Evolutionary conservation across 1,284 basidiomycete species (phyloP).

Genomic region (Malassezia sp.): DNA sequence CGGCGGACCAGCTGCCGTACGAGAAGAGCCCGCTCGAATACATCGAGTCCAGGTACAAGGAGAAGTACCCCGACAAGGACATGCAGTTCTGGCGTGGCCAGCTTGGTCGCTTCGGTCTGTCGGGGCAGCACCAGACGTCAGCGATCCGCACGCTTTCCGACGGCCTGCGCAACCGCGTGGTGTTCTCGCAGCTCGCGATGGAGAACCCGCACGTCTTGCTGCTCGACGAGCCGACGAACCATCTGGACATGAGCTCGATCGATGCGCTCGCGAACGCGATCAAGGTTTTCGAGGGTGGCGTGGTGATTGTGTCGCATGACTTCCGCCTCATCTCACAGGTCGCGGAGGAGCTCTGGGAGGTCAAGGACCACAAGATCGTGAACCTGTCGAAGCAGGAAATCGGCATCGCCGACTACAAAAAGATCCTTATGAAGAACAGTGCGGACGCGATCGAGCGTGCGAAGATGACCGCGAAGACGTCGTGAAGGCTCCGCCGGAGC

Average conservation of each 20-base stretch:
- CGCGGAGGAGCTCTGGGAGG: conserved; percentile 91
- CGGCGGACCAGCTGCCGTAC: conserved; percentile 94
- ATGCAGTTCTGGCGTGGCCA: conserved; percentile 82
- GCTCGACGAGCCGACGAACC: conserved; percentile 63
- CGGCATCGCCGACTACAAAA: conserved; percentile 45
- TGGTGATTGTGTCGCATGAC: conserved; percentile 52
- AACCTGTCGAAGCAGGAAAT: conserved; percentile 74
- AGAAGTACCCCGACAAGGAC: conserved; percentile 92
- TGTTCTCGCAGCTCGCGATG: conserved; percentile 67
- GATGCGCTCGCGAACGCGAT: conserved; percentile 87
- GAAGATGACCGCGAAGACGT: conserved; percentile 36
- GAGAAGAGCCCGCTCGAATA: conserved; percentile 86
- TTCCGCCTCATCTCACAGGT: conserved; percentile 40
- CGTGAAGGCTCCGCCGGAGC: too few species aligned
- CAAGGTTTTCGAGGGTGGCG: conserved; percentile 93
- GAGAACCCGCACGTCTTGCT: conserved; percentile 49
- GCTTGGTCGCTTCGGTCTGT: conserved; percentile 88
- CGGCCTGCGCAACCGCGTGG: conserved; percentile 83
- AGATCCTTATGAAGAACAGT: conserved; percentile 36
- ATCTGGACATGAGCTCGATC: conserved; percentile 82
- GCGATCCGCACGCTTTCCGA: conserved; percentile 87
- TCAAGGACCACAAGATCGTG: conserved; percentile 82
- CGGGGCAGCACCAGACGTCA: conserved; percentile 81
- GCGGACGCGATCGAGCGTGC: conserved; percentile 40
- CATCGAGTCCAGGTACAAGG: conserved; percentile 63